phyloP scores from a whole-genome alignment of 2,329 filamentous ascomycete species.

The Fusarium sp. region DNA sequence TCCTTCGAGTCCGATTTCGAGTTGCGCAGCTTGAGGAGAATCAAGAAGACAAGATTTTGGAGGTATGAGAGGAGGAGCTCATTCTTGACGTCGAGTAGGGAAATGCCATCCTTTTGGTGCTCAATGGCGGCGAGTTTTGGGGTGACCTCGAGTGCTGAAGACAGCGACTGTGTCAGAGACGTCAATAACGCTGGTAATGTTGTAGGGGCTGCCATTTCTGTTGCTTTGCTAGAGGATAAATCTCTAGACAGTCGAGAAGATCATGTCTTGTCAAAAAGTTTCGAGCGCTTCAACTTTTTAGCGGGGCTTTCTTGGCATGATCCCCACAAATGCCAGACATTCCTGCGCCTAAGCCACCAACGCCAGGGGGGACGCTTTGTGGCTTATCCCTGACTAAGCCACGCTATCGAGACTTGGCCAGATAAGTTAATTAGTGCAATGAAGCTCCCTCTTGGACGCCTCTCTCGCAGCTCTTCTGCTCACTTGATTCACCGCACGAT shows the following conservation, averaged over 20 bases:
- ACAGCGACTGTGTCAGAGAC: slow-evolving; percentile 67
- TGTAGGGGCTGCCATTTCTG: slow-evolving; percentile 60
- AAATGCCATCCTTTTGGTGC: slow-evolving; percentile 87
- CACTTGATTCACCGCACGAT: slow-evolving; percentile 29
- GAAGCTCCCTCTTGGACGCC: slow-evolving; percentile 41
- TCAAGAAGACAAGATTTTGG: slow-evolving; percentile 90
- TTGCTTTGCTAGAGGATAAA: slow-evolving; percentile 38
- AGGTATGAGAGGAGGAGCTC: slow-evolving; percentile 97
- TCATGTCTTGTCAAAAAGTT: slow-evolving; percentile 43
- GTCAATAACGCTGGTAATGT: slow-evolving; percentile 63
- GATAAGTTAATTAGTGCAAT: slow-evolving; percentile 44
- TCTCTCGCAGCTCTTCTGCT: slow-evolving; percentile 37
- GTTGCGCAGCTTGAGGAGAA: slow-evolving; percentile 81
- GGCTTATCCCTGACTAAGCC: slow-evolving; percentile 43
- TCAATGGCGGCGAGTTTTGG: slow-evolving; percentile 71
- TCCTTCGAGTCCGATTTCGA: slow-evolving; percentile 45
- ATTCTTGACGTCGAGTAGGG: slow-evolving; percentile 94
- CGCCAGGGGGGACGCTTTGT: slow-evolving; percentile 34
- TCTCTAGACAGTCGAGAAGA: slow-evolving; percentile 22
- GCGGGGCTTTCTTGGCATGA: slow-evolving; percentile 36
- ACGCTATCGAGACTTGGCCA: slow-evolving; percentile 39
- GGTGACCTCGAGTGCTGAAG: slow-evolving; percentile 73
- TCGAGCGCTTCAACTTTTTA: slow-evolving; percentile 47
- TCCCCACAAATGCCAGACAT: slow-evolving; percentile 13
- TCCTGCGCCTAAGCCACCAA: slow-evolving; percentile 12